phyloP scores from a whole-genome alignment of 2,329 filamentous ascomycete species.

The Aureobasidium sp. region DNA sequence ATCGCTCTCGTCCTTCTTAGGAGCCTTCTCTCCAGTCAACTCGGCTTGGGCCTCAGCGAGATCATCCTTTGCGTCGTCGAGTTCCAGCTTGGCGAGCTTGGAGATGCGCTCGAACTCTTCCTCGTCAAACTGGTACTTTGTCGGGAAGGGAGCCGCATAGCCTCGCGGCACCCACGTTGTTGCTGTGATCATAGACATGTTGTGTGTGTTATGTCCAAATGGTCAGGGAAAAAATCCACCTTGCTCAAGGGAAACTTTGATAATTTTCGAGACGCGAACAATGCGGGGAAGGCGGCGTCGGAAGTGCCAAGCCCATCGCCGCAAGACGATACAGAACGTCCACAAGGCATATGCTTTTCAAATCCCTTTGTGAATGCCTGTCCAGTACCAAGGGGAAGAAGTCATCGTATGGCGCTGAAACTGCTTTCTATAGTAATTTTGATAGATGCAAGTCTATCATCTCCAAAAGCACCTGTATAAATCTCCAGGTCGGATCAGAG shows the following conservation, averaged over 20 bases:
- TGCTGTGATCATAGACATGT: constrained; percentile 48
- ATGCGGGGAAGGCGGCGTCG: not conserved
- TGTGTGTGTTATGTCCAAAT: constrained; percentile 12
- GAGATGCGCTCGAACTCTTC: constrained; percentile 43
- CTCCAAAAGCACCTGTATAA: no score
- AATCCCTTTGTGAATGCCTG: not conserved
- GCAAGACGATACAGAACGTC: not conserved
- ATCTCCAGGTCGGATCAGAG: no score
- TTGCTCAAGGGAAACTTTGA: not conserved
- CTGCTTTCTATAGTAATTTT: no score
- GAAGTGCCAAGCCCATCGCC: not conserved
- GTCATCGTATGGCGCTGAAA: no score
- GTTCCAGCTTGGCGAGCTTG: constrained; percentile 51
- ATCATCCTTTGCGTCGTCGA: constrained; percentile 87
- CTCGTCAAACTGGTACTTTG: constrained; percentile 42
- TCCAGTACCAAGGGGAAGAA: no score
- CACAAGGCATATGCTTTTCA: not conserved
- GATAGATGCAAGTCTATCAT: no score
- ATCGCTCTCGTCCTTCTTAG: constrained; percentile 39
- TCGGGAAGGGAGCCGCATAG: constrained; percentile 40
- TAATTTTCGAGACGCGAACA: not conserved
- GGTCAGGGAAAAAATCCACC: not conserved
- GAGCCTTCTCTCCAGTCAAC: constrained; percentile 20
- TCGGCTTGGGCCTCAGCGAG: constrained; percentile 55
- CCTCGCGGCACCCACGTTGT: constrained; percentile 46